Conservation (phyloP, 495 filamentous ascomycete genomes). For the Penicillium angulare region DNA sequence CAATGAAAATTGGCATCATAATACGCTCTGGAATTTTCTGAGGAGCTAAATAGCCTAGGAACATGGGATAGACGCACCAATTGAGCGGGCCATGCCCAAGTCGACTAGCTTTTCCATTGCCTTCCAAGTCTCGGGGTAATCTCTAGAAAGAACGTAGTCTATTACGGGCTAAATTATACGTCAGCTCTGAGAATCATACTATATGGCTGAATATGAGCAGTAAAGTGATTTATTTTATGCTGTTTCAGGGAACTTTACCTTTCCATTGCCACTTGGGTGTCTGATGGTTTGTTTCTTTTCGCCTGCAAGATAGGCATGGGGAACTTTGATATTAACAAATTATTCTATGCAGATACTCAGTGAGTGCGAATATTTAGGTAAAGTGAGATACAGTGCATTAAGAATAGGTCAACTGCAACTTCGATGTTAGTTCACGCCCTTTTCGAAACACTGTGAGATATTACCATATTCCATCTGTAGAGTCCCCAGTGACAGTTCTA, state of each 20-base stretch:
- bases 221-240: too few species aligned
- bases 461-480: not conserved
- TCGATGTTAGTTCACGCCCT: not conserved
- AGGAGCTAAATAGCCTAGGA: not conserved
- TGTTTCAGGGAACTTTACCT: not conserved
- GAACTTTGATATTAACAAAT: not conserved
- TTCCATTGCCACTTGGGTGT: not conserved
- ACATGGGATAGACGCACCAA: not conserved
- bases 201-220: not conserved
- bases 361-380: too few species aligned
- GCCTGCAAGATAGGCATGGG: not conserved
- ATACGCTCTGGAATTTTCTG: too few species aligned
- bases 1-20: not conserved
- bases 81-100: not conserved
- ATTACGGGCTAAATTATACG: not conserved
- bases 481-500: not conserved
- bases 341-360: too few species aligned
- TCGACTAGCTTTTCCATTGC: not conserved
- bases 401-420: not conserved
- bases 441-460: not conserved
- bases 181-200: not conserved
- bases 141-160: not conserved
- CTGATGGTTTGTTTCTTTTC: not conserved
- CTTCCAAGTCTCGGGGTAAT: not conserved
- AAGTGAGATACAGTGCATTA: not conserved